These are phyloP conservation scores for Ogataea nonfermentans DNA, from an alignment of 805 yeast species.

Conservation along the genomic window DNA sequence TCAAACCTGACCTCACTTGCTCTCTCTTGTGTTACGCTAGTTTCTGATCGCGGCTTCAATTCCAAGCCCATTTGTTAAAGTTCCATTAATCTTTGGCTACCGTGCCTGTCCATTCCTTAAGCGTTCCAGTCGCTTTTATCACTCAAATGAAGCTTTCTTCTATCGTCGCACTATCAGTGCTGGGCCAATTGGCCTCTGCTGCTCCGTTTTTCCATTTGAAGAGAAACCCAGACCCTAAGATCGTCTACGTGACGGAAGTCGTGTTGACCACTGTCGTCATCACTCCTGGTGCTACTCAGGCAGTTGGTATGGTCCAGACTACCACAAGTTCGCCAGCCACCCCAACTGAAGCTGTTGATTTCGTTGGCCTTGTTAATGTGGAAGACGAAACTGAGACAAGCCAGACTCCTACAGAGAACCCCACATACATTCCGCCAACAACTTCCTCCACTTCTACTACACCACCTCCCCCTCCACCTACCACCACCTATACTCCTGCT, in stretches of 20 bases:
- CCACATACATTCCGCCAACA: conserved; percentile 11
- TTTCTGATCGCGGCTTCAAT: background rate
- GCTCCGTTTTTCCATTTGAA: conserved; percentile 25
- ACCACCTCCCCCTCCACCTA: conserved; percentile 17
- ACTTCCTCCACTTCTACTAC: conserved; percentile 13
- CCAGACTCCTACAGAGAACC: conserved; percentile 3
- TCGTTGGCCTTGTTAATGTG: conserved; percentile 1
- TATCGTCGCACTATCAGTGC: conserved; percentile 20
- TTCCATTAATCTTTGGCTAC: background rate
- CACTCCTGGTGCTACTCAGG: conserved; percentile 22
- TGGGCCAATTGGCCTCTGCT: conserved; percentile 23
- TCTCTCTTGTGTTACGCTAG: background rate
- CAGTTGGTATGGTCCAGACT: conserved; percentile 14
- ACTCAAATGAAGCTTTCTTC: conserved; percentile 19
- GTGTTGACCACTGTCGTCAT: conserved; percentile 25
- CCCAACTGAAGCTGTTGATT: conserved; percentile 3
- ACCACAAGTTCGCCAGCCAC: conserved; percentile 9
- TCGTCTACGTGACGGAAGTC: conserved; percentile 25
- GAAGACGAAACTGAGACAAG: background rate
- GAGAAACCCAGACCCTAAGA: conserved; percentile 22
- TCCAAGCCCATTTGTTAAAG: background rate
- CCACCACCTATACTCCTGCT: conserved; percentile 21
- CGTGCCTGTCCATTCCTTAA: conserved; percentile 3
- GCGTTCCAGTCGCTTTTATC: background rate
- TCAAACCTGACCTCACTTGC: background rate